Evolutionary conservation across 768 basidiomycete genomes (phyloP), one percentile per base, ranked within the genome.

Genomic region (Suillus subaureus): DNA sequence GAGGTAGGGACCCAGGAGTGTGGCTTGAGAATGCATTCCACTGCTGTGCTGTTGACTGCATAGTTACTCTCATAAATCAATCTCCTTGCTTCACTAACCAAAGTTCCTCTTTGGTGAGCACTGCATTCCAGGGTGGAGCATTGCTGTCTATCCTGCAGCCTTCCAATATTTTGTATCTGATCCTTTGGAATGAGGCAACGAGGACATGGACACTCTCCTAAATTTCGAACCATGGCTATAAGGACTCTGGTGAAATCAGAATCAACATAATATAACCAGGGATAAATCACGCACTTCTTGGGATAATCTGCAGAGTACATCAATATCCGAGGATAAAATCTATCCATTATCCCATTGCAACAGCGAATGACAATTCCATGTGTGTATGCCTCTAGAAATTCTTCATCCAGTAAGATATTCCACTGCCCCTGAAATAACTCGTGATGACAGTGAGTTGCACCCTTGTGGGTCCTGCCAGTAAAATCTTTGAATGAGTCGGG

Each of bases 291-390:
- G 15, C 23, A 45, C 43, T 45, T 78, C 51, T 80, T 76, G 0
- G 70, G 70, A 61, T 70, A 70, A 26, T 70, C 70, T 16, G 67
- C 70, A 0, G 67, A 67, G 23, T 70, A 70, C 2, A 64, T 71
- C 12, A 70, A 71, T 15, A 70, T 68, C 9, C 70, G 26, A 1
- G 68, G 70, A 26, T 68, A 70, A 23, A 70, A 57, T 51, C 70
- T 31, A 2, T 67, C 42, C 18, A 4, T 21, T 31, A 71, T 40
- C 2, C 64, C 61, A 33, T 71, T 67, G 16, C 33, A 43, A 39
- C 70, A 71, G 13, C 1, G 26, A 4, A 70, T 67, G 3, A 71
- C 64, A 7, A 71, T 68, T 0, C 70, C 64, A 37, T 71, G 69
- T 23, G 61, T 13, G 5, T 64, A 71, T 1, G 45, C 70, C 49